Base-by-base conservation (phyloP, 768 basidiomycete genomes). In the Lactarius trivialis region DNA sequence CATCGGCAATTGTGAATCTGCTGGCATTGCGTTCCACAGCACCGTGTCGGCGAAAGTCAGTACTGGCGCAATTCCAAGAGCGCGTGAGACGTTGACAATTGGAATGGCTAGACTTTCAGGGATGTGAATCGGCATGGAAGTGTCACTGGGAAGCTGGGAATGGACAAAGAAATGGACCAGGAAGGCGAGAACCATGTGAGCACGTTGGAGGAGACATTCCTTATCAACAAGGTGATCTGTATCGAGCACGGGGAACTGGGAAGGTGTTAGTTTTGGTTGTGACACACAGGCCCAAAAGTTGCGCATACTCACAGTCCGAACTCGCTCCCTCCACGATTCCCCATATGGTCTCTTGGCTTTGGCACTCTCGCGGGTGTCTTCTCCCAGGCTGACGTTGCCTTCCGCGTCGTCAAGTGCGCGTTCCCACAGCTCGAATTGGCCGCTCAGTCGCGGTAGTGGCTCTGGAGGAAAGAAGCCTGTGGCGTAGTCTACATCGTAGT, bases 11-110 rank as follows among this genome's bases (percentile, higher is more conserved):
- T 73, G 72, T 26, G 86, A 77, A 69, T 88, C 77, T 58, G 82
- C 71, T 48, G 83, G 77, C 39, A 84, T 83, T 80, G 83, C 88
- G 71, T 98, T 97, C 92, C 93, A 99, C 1, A 98, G 81, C 15
- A 99, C 95, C 19, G 91, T 93, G 71, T 97, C 96, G 30, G 95
- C 91, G 71, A 93, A 99, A 0, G 95, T 99, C 66, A 98, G 78
- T 65, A 99, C 84, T 4, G 96, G 96, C 7, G 95, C 93, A n/a
- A 95, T 86, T 56, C 84, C 85, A 45, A 99, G 81, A 56, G 81
- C 74, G 11, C 80, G 79, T 15, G 93, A 96, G 52, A 96, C 84
- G 19, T 80, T 70, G 32, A 91, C 81, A 32, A 97, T 79, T 0
- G 96, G 95, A 26, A 90, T 73, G 1, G 91, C 81, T 43, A 99